A percentile compares a stretch with the other conserved stretches of the same genome.
Conservation (phyloP, 108 stramenopile species). For the Nitzschia sp. region DNA sequence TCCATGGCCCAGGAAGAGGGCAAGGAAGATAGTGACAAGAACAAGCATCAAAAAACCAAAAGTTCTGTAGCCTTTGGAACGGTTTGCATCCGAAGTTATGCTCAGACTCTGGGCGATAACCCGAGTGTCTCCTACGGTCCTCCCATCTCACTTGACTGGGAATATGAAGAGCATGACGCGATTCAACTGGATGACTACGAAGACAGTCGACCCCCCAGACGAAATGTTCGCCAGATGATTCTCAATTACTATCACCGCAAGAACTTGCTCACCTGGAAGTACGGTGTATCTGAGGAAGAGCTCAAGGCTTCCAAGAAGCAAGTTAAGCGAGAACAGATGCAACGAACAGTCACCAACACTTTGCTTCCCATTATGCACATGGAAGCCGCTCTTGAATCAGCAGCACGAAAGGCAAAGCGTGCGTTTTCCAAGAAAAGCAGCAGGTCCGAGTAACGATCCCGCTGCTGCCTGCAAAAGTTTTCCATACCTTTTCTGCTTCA, state of each 20-base stretch:
- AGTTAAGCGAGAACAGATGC: constrained; percentile 32
- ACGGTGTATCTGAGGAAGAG: constrained; percentile 47
- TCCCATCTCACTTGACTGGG: constrained; percentile 67
- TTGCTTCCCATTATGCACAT: constrained; percentile 33
- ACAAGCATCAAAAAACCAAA: too few relatives aligned
- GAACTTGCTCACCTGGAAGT: constrained; percentile 38
- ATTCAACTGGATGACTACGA: constrained; percentile 63
- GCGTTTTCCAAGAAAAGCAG: constrained; percentile 13
- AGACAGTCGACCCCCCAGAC: constrained; percentile 27
- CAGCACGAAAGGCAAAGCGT: constrained; percentile 50
- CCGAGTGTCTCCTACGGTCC: constrained; percentile 60
- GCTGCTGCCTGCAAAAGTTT: background rate
- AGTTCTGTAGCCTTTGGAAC: constrained; percentile 28
- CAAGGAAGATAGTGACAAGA: background rate
- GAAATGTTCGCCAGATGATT: constrained; percentile 44
- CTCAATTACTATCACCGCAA: constrained; percentile 53
- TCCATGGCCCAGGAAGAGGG: background rate
- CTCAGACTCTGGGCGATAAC: constrained; percentile 65
- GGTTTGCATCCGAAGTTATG: constrained; percentile 52
- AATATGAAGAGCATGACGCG: constrained; percentile 46
- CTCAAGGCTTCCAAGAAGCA: constrained; percentile 35
- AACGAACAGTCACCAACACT: constrained; percentile 38
- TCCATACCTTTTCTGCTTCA: too few relatives aligned
- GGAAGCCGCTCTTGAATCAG: constrained; percentile 52
- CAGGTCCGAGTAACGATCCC: background rate